Percentiles rank a stretch among this genome's conserved stretches.
These are phyloP conservation scores for Aaosphaeria arxii DNA, from an alignment of 2,329 filamentous ascomycete genomes.

Conservation along the genomic window DNA sequence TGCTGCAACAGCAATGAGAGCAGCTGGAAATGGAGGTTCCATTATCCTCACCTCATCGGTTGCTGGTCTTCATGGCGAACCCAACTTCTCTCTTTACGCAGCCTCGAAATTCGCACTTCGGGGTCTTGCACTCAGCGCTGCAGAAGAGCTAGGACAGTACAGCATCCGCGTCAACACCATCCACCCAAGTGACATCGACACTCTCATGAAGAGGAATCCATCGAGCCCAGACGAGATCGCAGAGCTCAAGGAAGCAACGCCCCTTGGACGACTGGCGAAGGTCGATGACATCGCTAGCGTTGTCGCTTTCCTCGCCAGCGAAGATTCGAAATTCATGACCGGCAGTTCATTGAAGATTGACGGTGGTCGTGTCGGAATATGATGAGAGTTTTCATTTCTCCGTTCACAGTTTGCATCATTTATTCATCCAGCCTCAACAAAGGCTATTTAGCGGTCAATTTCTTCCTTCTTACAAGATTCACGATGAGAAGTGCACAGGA, in stretches of 20 bases:
- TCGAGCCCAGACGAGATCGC: constrained; percentile 35
- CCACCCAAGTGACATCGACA: constrained; percentile 39
- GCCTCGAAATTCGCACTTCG: constrained; percentile 38
- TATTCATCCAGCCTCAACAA: too few relatives aligned
- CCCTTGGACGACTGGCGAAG: constrained; percentile 35
- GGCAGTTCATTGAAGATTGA: constrained; percentile 35
- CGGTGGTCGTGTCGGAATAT: constrained; percentile 25
- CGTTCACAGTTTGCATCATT: too few relatives aligned
- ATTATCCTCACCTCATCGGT: constrained; percentile 41
- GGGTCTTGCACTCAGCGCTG: constrained; percentile 39
- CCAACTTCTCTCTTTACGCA: constrained; percentile 36
- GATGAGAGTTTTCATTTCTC: neutral
- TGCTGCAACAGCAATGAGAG: constrained; percentile 22
- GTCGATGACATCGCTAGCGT: constrained; percentile 39
- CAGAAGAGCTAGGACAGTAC: constrained; percentile 35
- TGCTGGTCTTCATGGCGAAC: constrained; percentile 37
- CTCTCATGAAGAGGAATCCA: constrained; percentile 32
- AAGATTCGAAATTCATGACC: constrained; percentile 40
- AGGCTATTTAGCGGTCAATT: too few relatives aligned
- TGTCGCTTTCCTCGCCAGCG: constrained; percentile 38
- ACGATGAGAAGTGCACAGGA: too few relatives aligned
- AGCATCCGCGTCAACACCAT: constrained; percentile 42
- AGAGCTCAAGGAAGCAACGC: constrained; percentile 29
- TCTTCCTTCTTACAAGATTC: too few relatives aligned
- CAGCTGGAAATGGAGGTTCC: constrained; percentile 31